Evolutionary conservation across 139 green algal species (phyloP).

Genomic region (Coelastrella sp.): DNA sequence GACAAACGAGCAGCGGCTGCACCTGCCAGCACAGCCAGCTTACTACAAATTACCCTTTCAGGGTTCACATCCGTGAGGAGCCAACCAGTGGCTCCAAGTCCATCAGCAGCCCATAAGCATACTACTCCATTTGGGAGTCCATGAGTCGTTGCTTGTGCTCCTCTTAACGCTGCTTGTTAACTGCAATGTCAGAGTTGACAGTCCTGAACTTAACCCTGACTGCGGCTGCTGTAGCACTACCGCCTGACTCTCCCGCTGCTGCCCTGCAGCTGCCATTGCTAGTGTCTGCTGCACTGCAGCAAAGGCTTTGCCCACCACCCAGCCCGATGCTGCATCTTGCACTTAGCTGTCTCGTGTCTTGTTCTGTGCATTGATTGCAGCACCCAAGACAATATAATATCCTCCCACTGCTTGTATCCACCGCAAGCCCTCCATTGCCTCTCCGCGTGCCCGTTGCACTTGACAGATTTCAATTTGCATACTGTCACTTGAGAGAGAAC

Average conservation of each 20-base stretch:
- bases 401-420: background rate
- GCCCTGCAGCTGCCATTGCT: background rate
- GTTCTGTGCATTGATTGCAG: constrained; percentile 16
- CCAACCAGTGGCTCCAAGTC: too few relatives aligned
- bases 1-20: background rate
- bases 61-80: too few relatives aligned
- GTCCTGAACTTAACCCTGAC: background rate
- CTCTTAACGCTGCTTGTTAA: background rate
- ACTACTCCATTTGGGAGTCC: background rate
- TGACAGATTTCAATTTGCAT: constrained; percentile 17
- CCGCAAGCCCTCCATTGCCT: background rate
- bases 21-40: background rate
- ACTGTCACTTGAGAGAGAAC: background rate
- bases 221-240: background rate
- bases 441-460: background rate
- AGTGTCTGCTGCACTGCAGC: background rate
- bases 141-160: background rate
- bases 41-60: too few relatives aligned
- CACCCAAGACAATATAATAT: constrained; percentile 5
- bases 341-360: background rate
- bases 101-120: background rate
- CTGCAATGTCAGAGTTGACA: background rate
- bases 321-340: background rate
- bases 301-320: constrained; percentile 9
- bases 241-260: background rate